A percentile compares a stretch with the other conserved stretches of the same genome.
These are phyloP conservation scores for Kodamaea lidongshanica DNA, from an alignment of 805 yeast species.

Conservation along the genomic window DNA sequence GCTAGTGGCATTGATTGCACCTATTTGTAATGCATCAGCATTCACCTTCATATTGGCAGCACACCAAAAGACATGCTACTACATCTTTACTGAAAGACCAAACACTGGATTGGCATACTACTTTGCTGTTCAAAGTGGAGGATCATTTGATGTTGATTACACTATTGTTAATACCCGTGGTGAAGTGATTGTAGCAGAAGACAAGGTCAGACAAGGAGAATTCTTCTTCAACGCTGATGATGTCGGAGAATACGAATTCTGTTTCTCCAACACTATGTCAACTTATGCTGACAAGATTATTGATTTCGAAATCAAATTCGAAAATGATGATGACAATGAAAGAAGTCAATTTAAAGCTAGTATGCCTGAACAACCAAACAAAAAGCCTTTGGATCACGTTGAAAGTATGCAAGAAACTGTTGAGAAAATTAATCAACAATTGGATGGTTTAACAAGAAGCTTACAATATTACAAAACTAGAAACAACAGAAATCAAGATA, in stretches of 20 bases:
- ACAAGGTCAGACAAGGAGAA: constrained; percentile 73
- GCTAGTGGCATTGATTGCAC: constrained; percentile 3
- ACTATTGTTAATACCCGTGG: constrained; percentile 53
- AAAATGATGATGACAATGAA: constrained; percentile 29
- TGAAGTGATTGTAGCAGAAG: constrained; percentile 45
- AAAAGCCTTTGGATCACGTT: constrained; percentile 47
- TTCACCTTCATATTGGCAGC: constrained; percentile 73
- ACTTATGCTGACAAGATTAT: constrained; percentile 77
- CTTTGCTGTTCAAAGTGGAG: constrained; percentile 80
- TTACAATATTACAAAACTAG: constrained; percentile 84
- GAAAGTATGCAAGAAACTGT: constrained; percentile 50
- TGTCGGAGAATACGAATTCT: constrained; percentile 80
- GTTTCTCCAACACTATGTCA: constrained; percentile 77
- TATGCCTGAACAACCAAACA: constrained; percentile 49
- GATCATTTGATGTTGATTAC: constrained; percentile 76
- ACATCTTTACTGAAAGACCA: constrained; percentile 56
- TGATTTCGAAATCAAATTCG: constrained; percentile 69
- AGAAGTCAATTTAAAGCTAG: constrained; percentile 45
- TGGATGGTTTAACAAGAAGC: constrained; percentile 49
- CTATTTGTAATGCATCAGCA: constrained; percentile 39
- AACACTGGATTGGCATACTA: constrained; percentile 63
- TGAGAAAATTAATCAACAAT: constrained; percentile 52
- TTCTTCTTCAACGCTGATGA: constrained; percentile 60
- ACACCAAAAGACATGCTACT: constrained; percentile 66
- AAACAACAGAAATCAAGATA: constrained; percentile 84